These are phyloP conservation scores for Penicillium oxalicum DNA, from an alignment of 2,329 filamentous ascomycete species.

Conservation along the genomic window DNA sequence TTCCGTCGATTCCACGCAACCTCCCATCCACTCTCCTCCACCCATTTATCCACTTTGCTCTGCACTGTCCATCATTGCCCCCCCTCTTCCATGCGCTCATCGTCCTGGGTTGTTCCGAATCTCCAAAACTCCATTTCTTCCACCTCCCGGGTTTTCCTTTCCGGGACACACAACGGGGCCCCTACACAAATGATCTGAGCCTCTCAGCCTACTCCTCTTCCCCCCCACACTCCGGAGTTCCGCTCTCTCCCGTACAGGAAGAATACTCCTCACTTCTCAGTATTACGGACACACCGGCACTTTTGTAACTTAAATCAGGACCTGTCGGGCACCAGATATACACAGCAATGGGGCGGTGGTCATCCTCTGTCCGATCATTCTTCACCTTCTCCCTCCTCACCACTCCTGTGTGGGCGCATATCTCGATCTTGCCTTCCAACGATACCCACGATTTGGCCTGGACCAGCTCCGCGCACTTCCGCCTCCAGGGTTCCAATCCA, in stretches of 20 bases:
- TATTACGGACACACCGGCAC: not conserved
- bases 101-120: no score
- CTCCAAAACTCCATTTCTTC: no score
- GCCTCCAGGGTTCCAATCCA: constrained; percentile 17
- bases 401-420: constrained; percentile 12
- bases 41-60: no score
- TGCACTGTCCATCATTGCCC: no score
- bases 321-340: not conserved
- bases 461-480: constrained; percentile 19
- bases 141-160: no score
- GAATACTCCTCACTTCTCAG: no score
- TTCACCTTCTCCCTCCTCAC: constrained; percentile 2
- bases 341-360: not conserved
- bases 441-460: constrained; percentile 21
- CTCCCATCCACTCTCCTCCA: no score
- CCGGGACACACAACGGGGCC: not conserved
- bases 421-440: constrained; percentile 27
- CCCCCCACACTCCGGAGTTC: not conserved
- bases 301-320: not conserved
- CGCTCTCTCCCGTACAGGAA: not conserved
- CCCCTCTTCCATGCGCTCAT: no score
- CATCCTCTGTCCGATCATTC: constrained; percentile 5
- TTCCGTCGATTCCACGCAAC: no score
- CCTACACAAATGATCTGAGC: not conserved
- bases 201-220: not conserved